Percentiles rank a stretch among this genome's conserved stretches.
Evolutionary conservation across 352 stramenopile genomes (phyloP).

Genomic region (Phytopythium vexans): DNA sequence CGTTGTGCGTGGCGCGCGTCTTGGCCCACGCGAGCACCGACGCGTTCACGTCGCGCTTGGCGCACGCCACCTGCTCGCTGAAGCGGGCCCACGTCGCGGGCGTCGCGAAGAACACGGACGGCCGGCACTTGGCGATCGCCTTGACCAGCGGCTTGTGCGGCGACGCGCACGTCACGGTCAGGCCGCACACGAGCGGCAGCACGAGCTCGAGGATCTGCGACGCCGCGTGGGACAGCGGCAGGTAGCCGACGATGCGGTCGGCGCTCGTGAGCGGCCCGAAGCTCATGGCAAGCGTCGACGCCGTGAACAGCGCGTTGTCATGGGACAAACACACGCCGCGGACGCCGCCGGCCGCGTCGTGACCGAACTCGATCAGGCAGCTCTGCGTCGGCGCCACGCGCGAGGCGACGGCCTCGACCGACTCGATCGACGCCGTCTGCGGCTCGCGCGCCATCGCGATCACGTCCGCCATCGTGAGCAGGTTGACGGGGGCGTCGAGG

Average conservation of each 20-base stretch:
- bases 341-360: conserved; percentile 46
- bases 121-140: conserved; percentile 48
- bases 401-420: conserved; percentile 25
- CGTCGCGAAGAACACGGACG: conserved; percentile 77
- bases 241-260: conserved; percentile 64
- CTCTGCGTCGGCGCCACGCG: conserved; percentile 35
- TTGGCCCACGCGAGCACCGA: conserved; percentile 77
- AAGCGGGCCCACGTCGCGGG: conserved; percentile 72
- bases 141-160: conserved; percentile 46
- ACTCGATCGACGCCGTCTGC: conserved; percentile 14
- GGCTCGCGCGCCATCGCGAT: conserved; percentile 18
- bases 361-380: conserved; percentile 62
- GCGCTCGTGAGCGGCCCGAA: conserved; percentile 44
- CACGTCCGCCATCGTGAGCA: conserved; percentile 49
- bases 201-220: conserved; percentile 77
- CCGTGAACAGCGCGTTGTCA: conserved; percentile 84
- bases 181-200: conserved; percentile 54
- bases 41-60: conserved; percentile 72
- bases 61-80: conserved; percentile 62
- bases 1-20: conserved; percentile 72
- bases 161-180: conserved; percentile 60
- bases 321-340: conserved; percentile 65
- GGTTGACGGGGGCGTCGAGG: conserved; percentile 32
- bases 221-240: conserved; percentile 65
- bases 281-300: conserved; percentile 49